phyloP scores from a whole-genome alignment of 2,329 filamentous ascomycete species.

The Clonostachys sp. region DNA sequence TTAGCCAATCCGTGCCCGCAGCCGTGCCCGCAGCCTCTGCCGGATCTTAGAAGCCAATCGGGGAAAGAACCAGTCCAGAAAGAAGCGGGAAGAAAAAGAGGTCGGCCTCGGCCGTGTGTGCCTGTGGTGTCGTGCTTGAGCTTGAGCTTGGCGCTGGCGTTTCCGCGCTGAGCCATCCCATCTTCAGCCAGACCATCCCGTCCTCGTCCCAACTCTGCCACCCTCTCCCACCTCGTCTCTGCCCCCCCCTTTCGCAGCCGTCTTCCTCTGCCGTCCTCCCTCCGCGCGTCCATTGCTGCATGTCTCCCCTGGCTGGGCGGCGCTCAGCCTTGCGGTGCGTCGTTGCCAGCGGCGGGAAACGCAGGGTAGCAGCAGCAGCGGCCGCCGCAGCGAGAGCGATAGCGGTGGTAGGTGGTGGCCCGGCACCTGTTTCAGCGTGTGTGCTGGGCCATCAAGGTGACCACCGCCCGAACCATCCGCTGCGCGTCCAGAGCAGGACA shows the following conservation, averaged over 20 bases:
- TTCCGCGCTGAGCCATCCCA: no score
- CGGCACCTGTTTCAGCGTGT: neutral
- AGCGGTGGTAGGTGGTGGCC: neutral
- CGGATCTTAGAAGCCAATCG: no score
- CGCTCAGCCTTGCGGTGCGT: constrained; percentile 6
- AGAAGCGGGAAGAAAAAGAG: no score
- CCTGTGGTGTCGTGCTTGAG: no score
- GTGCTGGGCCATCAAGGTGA: no score
- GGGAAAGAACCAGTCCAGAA: no score
- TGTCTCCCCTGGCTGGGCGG: constrained; percentile 6
- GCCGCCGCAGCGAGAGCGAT: neutral
- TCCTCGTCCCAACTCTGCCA: neutral
- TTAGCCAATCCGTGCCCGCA: no score
- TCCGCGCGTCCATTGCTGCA: constrained; percentile 1
- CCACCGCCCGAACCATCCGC: neutral
- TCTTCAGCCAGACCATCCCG: no score
- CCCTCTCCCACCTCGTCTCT: neutral
- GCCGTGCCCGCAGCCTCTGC: no score
- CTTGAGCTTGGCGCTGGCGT: no score
- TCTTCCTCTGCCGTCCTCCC: neutral
- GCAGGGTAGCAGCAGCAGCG: neutral
- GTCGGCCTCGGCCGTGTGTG: no score
- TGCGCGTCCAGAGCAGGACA: neutral
- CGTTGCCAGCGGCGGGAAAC: neutral
- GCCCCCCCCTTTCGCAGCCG: neutral